phyloP scores from a whole-genome alignment of 345 rosid genomes.

The Populus simonii region DNA sequence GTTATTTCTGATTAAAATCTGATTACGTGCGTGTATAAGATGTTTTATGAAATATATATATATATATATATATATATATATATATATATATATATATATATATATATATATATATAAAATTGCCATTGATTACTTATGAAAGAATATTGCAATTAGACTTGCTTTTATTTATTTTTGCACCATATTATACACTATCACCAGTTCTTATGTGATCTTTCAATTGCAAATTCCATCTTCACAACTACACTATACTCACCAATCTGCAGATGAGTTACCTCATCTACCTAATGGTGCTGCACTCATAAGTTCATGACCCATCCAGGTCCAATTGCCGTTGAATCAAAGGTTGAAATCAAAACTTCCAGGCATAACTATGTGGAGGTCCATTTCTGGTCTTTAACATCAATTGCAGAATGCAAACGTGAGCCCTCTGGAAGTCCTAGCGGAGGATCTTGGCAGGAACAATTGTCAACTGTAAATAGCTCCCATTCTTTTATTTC shows the following conservation, averaged over 20 bases:
- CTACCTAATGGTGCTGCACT: not conserved
- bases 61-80: too few species aligned
- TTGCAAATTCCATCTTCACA: not conserved
- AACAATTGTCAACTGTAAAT: constrained; percentile 69
- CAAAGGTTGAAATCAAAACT: not conserved
- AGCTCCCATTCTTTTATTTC: constrained; percentile 90
- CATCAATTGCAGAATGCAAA: constrained; percentile 47
- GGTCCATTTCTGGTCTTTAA: constrained; percentile 23
- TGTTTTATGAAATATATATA: too few species aligned
- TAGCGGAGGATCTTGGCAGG: constrained; percentile 68
- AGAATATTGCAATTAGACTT: too few species aligned
- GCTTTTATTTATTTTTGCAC: too few species aligned
- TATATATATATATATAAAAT: too few species aligned
- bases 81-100: too few species aligned
- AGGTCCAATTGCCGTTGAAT: not conserved
- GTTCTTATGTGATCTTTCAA: not conserved
- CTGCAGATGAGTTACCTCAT: not conserved
- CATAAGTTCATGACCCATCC: not conserved
- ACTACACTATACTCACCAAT: not conserved
- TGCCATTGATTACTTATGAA: too few species aligned
- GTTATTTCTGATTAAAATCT: not conserved
- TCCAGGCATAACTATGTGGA: constrained; percentile 8
- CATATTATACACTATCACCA: too few species aligned
- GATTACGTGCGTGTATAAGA: too few species aligned
- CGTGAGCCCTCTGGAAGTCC: constrained; percentile 75